phyloP scores from a whole-genome alignment of 495 filamentous ascomycete genomes.

The Parachaetomium inaequale region DNA sequence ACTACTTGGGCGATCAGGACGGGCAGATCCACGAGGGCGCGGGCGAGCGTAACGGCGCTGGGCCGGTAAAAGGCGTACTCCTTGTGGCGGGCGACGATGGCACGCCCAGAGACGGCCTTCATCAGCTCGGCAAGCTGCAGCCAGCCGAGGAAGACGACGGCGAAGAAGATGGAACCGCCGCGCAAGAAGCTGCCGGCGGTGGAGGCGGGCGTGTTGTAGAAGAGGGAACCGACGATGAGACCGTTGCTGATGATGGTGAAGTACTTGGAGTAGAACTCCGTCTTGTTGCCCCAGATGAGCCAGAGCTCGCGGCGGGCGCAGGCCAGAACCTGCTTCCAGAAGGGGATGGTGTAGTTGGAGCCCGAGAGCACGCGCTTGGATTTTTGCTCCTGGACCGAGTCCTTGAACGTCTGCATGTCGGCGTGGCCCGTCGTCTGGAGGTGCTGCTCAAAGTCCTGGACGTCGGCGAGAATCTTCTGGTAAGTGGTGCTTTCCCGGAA shows the following conservation, averaged over 20 bases:
- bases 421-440: slow-evolving; percentile 29
- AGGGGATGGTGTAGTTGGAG: slow-evolving; percentile 56
- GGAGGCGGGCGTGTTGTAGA: slow-evolving; percentile 65
- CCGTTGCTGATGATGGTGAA: slow-evolving; percentile 58
- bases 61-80: slow-evolving; percentile 82
- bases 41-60: slow-evolving; percentile 71
- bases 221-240: slow-evolving; percentile 72
- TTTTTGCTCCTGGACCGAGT: slow-evolving; percentile 45
- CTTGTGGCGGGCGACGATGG: slow-evolving; percentile 79
- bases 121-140: slow-evolving; percentile 75
- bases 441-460: slow-evolving; percentile 45
- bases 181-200: slow-evolving; percentile 51
- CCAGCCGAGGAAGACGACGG: slow-evolving; percentile 76
- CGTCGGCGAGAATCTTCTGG: slow-evolving; percentile 47
- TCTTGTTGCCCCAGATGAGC: slow-evolving; percentile 58
- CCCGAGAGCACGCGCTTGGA: slow-evolving; percentile 33
- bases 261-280: slow-evolving; percentile 59
- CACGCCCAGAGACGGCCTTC: slow-evolving; percentile 63
- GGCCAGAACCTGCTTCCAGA: slow-evolving; percentile 55
- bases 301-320: slow-evolving; percentile 54
- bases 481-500: slow-evolving; percentile 56
- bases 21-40: slow-evolving; percentile 72
- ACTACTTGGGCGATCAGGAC: slow-evolving; percentile 65
- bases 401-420: slow-evolving; percentile 49
- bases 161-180: slow-evolving; percentile 63